Conservation (phyloP, 2,329 filamentous ascomycete species). For the Immersiporthe knoxdaviesiana region DNA sequence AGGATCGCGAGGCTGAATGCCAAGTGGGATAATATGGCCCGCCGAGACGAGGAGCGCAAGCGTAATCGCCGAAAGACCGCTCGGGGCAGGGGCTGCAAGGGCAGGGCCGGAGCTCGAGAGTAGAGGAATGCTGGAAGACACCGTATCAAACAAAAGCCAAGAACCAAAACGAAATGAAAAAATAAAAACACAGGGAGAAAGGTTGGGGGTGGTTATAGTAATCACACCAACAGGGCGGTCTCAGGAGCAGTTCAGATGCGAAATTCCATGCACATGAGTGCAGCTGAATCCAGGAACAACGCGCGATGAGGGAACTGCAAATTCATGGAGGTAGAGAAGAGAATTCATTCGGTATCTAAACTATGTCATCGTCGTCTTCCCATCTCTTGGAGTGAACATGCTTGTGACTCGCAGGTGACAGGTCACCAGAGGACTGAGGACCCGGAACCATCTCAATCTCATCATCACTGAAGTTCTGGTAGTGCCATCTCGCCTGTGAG, state of each 20-base stretch:
- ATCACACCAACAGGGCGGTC: too few relatives aligned
- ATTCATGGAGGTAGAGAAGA: not conserved
- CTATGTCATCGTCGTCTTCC: not conserved
- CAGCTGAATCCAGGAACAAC: not conserved
- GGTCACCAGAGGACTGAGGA: not conserved
- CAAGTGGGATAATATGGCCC: not conserved
- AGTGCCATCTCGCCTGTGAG: not conserved
- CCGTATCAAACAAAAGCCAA: not conserved
- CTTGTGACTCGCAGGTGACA: not conserved
- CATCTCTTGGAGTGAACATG: not conserved
- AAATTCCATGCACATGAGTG: not conserved
- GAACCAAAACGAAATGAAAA: not conserved
- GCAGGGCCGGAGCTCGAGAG: too few relatives aligned
- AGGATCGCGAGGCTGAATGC: not conserved
- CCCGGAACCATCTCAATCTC: not conserved
- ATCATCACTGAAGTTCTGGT: not conserved
- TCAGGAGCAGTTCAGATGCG: not conserved
- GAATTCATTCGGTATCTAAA: not conserved
- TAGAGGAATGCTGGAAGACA: not conserved
- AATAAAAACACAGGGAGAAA: too few relatives aligned
- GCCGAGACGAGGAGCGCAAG: not conserved
- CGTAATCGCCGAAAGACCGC: not conserved
- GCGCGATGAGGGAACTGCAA: not conserved
- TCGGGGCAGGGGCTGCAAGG: not conserved
- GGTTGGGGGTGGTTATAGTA: too few relatives aligned